These are phyloP conservation scores for Lathyrus oleraceus DNA, from an alignment of 306 rosid genomes.

Conservation along the genomic window DNA sequence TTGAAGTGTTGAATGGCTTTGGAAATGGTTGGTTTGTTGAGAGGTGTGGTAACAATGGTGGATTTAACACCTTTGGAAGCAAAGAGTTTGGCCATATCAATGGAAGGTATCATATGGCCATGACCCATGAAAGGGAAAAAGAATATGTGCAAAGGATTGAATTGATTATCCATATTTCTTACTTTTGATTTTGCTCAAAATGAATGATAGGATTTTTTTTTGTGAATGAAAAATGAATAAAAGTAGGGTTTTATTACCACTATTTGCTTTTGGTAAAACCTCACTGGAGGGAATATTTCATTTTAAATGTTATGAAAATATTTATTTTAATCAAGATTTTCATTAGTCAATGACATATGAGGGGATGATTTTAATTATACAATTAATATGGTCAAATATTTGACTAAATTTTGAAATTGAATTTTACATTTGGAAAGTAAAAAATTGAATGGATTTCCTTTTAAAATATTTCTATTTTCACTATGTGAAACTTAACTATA, in stretches of 20 bases:
- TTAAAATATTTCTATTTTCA: no score
- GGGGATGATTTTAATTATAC: no score
- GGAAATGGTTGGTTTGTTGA: constrained; percentile 34
- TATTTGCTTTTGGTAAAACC: background rate
- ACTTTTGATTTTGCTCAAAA: background rate
- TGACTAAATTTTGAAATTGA: no score
- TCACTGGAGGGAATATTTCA: no score
- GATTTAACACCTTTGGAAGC: constrained; percentile 30
- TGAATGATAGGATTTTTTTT: background rate
- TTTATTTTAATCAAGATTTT: no score
- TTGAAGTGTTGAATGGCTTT: constrained; percentile 25
- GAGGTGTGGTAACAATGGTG: constrained; percentile 55
- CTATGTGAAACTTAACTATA: no score
- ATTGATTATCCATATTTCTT: constrained; percentile 15
- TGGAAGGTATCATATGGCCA: constrained; percentile 34
- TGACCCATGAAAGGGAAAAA: constrained; percentile 52
- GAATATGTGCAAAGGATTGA: constrained; percentile 30
- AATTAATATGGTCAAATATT: no score
- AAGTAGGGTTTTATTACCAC: background rate
- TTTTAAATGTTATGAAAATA: no score
- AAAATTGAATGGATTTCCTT: no score
- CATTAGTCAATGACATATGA: no score
- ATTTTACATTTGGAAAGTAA: no score
- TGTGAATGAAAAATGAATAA: background rate
- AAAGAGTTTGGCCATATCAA: constrained; percentile 52